These are phyloP conservation scores for Dictyostelium intermedium DNA, from an alignment of 78 protist species.

Conservation along the genomic window DNA sequence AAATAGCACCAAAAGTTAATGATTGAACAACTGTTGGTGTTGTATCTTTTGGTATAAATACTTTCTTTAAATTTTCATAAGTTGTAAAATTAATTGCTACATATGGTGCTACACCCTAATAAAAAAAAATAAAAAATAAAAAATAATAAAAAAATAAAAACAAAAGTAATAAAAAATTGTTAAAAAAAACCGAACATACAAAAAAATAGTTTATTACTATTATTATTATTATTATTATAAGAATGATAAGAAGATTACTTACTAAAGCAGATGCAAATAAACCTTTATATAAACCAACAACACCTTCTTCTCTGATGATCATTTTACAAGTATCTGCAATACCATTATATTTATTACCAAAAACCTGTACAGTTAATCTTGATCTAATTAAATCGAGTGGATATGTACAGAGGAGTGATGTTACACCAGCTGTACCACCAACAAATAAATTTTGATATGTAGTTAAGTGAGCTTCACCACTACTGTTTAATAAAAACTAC, in stretches of 20 bases:
- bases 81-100: constrained; percentile 90
- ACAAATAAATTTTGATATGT: constrained; percentile 56
- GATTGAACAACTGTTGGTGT: constrained; percentile 4
- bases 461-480: constrained; percentile 25
- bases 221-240: not conserved
- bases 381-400: constrained; percentile 90
- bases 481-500: constrained; percentile 6
- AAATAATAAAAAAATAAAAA: not conserved
- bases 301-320: constrained; percentile 69
- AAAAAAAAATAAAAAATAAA: not conserved
- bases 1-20: constrained; percentile 81
- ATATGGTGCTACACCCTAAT: constrained; percentile 90
- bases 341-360: constrained; percentile 68
- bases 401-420: constrained; percentile 80
- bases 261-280: constrained; percentile 80
- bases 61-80: constrained; percentile 82
- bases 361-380: constrained; percentile 82
- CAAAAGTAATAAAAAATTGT: not conserved
- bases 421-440: constrained; percentile 85
- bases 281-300: constrained; percentile 82
- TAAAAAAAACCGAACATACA: not conserved
- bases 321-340: constrained; percentile 53
- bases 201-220: not conserved
- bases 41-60: constrained; percentile 3
- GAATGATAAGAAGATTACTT: not conserved